These are phyloP conservation scores for Caloboletus firmus DNA, from an alignment of 1,284 basidiomycete species.

Conservation along the genomic window DNA sequence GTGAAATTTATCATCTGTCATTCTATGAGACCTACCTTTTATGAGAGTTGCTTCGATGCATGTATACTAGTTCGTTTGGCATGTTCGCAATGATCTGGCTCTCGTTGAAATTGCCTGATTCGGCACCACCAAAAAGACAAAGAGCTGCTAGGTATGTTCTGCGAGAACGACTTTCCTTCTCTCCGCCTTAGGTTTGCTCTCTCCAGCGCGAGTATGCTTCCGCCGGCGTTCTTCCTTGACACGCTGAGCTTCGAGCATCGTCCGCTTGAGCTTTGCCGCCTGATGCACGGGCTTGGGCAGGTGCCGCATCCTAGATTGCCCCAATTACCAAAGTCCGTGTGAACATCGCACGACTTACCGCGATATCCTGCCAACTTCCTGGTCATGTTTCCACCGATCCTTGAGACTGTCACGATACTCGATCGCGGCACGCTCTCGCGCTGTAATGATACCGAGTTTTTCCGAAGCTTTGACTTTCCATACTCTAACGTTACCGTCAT, in stretches of 20 bases:
- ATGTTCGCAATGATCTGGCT: not conserved
- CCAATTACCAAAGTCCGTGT: conserved; percentile 11
- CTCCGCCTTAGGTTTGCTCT: conserved; percentile 89
- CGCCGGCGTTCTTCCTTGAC: conserved; percentile 94
- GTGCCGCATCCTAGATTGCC: conserved; percentile 69
- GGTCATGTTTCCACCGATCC: conserved; percentile 86
- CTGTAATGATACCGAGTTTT: conserved; percentile 88
- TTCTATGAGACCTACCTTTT: conserved; percentile 8
- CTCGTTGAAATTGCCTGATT: conserved; percentile 8
- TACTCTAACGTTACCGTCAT: conserved; percentile 95
- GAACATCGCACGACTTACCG: conserved; percentile 49
- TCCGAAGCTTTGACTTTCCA: conserved; percentile 97
- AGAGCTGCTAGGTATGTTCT: conserved; percentile 61
- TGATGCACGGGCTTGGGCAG: conserved; percentile 90
- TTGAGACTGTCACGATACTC: conserved; percentile 92
- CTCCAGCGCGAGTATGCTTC: conserved; percentile 83
- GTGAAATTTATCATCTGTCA: conserved; percentile 4
- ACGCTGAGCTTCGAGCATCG: conserved; percentile 87
- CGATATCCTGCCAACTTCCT: conserved; percentile 79
- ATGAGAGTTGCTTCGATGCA: not conserved
- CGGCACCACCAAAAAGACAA: conserved; percentile 10
- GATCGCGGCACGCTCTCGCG: conserved; percentile 88
- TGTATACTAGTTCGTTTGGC: conserved; percentile 3
- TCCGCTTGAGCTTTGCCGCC: conserved; percentile 84
- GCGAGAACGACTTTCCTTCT: conserved; percentile 81